Conservation (phyloP, 257 asterid genomes). For the Gardenia jasminoides region DNA sequence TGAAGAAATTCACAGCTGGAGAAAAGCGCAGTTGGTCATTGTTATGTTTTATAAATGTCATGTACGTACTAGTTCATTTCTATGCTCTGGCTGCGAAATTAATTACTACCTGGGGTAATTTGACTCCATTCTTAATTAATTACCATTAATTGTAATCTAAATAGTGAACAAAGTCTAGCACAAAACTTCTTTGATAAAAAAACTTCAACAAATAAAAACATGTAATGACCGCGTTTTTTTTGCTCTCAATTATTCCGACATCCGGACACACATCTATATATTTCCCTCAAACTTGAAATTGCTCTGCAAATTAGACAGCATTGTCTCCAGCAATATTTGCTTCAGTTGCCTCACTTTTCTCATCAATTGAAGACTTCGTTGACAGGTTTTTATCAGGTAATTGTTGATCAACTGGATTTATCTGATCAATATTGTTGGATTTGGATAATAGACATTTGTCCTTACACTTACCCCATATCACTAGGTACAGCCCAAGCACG, state of each 20-base stretch:
- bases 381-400: background rate
- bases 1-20: too few species aligned
- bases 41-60: too few species aligned
- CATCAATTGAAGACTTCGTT: constrained; percentile 1
- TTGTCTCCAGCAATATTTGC: constrained; percentile 18
- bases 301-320: constrained; percentile 17
- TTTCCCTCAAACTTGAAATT: background rate
- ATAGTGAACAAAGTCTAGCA: background rate
- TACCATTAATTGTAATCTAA: too few species aligned
- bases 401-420: constrained; percentile 9
- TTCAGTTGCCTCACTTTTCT: constrained; percentile 10
- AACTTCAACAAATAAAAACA: background rate
- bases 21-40: too few species aligned
- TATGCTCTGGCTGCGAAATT: too few species aligned
- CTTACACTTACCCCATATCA: constrained; percentile 43
- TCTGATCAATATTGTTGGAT: constrained; percentile 18
- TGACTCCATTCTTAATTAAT: too few species aligned
- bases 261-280: background rate
- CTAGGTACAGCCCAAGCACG: constrained; percentile 40
- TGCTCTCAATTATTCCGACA: background rate
- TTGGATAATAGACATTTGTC: constrained; percentile 13
- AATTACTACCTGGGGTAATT: too few species aligned
- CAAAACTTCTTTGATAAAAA: background rate
- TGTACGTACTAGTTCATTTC: too few species aligned
- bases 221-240: too few species aligned